Conservation (phyloP, 2,329 filamentous ascomycete genomes). For the Cercospora brassicicola region DNA sequence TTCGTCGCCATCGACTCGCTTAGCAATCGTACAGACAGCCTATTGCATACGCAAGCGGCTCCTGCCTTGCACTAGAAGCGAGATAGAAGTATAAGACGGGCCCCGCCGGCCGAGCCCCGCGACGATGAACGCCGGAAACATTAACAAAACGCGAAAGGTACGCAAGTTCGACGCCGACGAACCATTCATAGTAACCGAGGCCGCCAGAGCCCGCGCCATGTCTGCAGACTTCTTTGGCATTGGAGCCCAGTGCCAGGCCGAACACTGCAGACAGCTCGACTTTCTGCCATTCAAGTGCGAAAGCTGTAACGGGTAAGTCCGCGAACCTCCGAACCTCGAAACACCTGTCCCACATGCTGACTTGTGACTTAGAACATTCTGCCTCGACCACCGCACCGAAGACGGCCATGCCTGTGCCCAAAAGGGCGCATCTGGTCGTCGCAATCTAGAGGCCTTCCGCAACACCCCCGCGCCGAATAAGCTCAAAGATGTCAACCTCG, state of each 20-base stretch:
- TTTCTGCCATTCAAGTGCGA: slow-evolving; percentile 95
- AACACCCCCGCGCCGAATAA: slow-evolving; percentile 25
- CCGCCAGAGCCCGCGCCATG: not conserved
- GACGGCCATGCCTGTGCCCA: slow-evolving; percentile 69
- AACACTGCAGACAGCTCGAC: slow-evolving; percentile 91
- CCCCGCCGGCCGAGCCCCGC: not conserved
- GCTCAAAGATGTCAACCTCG: slow-evolving; percentile 47
- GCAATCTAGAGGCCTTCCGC: slow-evolving; percentile 44
- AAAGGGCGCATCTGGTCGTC: slow-evolving; percentile 61
- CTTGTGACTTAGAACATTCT: slow-evolving; percentile 56
- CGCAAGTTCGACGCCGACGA: slow-evolving; percentile 21
- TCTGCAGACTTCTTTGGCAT: slow-evolving; percentile 73
- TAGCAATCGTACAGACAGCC: slow-evolving; percentile 18
- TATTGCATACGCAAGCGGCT: slow-evolving; percentile 13
- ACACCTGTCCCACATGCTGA: not conserved
- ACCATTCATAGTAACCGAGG: not conserved
- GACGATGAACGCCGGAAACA: slow-evolving; percentile 20
- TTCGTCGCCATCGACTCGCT: slow-evolving; percentile 24
- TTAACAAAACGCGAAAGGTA: slow-evolving; percentile 50
- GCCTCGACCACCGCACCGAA: slow-evolving; percentile 90
- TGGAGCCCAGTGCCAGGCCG: slow-evolving; percentile 85
- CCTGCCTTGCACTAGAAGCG: not conserved
- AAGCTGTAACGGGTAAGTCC: slow-evolving; percentile 65
- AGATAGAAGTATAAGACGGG: not conserved
- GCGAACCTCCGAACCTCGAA: not conserved